Percentiles rank a stretch among this genome's conserved stretches.
phyloP scores from a whole-genome alignment of 805 yeast genomes.

The Pichia scutulata region DNA sequence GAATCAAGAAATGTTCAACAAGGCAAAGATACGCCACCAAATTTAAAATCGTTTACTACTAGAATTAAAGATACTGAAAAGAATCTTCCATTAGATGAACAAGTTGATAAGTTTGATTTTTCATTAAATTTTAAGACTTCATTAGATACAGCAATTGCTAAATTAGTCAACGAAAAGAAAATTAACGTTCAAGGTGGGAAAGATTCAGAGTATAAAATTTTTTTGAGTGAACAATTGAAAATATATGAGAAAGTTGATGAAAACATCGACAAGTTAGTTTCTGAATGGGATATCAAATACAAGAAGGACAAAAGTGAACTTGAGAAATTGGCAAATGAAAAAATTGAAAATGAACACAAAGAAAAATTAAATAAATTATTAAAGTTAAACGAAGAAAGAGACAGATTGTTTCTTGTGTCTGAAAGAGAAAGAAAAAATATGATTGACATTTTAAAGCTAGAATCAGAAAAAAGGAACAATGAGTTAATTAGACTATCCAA shows the following conservation, averaged over 20 bases:
- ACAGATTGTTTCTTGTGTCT: neutral
- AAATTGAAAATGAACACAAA: neutral
- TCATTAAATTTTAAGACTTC: neutral
- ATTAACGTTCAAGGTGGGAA: neutral
- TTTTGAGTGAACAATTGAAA: neutral
- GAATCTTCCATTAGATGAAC: constrained; percentile 1
- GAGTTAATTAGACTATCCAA: neutral
- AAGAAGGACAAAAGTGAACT: neutral
- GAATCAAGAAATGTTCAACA: neutral
- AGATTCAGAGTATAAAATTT: neutral
- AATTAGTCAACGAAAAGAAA: neutral
- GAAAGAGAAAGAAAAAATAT: neutral
- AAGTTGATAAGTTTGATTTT: neutral
- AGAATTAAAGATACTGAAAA: too few species aligned
- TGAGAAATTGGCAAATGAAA: constrained; percentile 4
- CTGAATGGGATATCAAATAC: constrained; percentile 1
- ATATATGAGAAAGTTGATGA: neutral
- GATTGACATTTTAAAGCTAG: neutral
- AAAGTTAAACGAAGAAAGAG: neutral
- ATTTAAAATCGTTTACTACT: neutral
- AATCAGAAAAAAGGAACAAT: neutral
- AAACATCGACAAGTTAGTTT: constrained; percentile 1
- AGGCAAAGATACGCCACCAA: neutral
- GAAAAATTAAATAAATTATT: neutral
- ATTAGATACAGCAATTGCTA: neutral